Base-by-base conservation (phyloP, 306 rosid genomes). In the Quillaja saponaria region DNA sequence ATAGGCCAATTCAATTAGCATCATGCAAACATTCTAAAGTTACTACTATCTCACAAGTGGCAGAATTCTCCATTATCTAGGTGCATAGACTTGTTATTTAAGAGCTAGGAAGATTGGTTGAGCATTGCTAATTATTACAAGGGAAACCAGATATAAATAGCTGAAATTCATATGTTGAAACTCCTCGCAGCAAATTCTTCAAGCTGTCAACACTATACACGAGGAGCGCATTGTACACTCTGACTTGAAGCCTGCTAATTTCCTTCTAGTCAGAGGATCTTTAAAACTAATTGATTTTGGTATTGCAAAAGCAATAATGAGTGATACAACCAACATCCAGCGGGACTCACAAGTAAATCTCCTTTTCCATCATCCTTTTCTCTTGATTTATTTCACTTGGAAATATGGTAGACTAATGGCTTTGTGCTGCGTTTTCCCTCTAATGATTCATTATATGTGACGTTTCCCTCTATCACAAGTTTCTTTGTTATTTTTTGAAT, bases 201-300 rank as follows among this genome's bases (percentile, higher is more conserved):
- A 69, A 53, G 96, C 96, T 13, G 95, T 92, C 50, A 92, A 83
- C 80, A 92, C 95, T 8, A 92, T 92, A 74, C 96, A 92, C 7
- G 95, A 89, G 73, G 94, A 92, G 49, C 95, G 96, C 25, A 89
- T 92, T 41, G 96, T 89, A 66, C 99, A 92, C 71, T 92, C 99
- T 41, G 99, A 92, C 76, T 70, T 92, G 78, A 92, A 92, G 89
- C 99, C 99, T 42, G 96, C 96, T 35, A 89, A 92, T 71, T 92
- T 89, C 69, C 95, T 92, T 61, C 95, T 92, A 40, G 96, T 92
- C 65, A 89, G 82, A 77, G 99, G 99, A 68, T 92, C 89, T 66
- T 69, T 92, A 64, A 92, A 92, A 81, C 82, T 92, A 46, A 92
- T 92, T 68, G 96, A 92, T 73, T 92, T 92, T 66, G 99, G 99